phyloP scores from a whole-genome alignment of 1,284 basidiomycete genomes.

The Leccinum fallax region DNA sequence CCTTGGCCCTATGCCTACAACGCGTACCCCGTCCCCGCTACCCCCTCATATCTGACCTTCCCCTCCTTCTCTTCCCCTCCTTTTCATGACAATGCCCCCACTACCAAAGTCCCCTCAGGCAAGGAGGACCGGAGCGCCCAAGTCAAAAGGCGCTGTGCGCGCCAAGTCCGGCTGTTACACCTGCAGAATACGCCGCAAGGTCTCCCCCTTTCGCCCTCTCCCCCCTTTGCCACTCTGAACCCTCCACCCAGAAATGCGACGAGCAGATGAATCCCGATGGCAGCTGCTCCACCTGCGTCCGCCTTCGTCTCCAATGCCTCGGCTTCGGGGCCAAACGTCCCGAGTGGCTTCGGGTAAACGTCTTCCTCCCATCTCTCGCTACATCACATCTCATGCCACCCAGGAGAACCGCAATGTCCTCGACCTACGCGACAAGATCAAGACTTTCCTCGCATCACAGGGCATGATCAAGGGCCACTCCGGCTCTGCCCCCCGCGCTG shows the following conservation, averaged over 20 bases:
- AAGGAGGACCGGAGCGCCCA: constrained; percentile 52
- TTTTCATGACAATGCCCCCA: constrained; percentile 36
- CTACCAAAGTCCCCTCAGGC: constrained; percentile 45
- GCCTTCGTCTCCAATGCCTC: constrained; percentile 81
- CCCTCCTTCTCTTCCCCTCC: neutral
- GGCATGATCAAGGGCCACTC: constrained; percentile 87
- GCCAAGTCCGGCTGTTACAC: constrained; percentile 86
- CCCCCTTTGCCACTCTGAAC: constrained; percentile 5
- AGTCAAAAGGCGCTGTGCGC: constrained; percentile 75
- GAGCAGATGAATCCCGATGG: constrained; percentile 64
- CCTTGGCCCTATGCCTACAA: constrained; percentile 29
- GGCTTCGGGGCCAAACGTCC: constrained; percentile 83
- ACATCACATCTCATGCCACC: constrained; percentile 14
- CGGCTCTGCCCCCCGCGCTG: constrained; percentile 57
- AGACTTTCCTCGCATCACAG: constrained; percentile 72
- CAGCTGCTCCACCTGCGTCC: constrained; percentile 72
- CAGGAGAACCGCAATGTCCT: constrained; percentile 71
- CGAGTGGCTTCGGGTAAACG: constrained; percentile 76
- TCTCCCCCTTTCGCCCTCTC: constrained; percentile 32
- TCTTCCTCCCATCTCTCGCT: constrained; percentile 5
- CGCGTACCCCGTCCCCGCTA: constrained; percentile 21
- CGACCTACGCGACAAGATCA: constrained; percentile 73
- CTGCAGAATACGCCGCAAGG: constrained; percentile 81
- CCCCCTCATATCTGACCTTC: constrained; percentile 15
- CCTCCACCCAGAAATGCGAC: constrained; percentile 71